A percentile compares a stretch with the other conserved stretches of the same genome.
Evolutionary conservation across 2,329 filamentous ascomycete genomes (phyloP).

Genomic region (Trichothecium sympodiale): DNA sequence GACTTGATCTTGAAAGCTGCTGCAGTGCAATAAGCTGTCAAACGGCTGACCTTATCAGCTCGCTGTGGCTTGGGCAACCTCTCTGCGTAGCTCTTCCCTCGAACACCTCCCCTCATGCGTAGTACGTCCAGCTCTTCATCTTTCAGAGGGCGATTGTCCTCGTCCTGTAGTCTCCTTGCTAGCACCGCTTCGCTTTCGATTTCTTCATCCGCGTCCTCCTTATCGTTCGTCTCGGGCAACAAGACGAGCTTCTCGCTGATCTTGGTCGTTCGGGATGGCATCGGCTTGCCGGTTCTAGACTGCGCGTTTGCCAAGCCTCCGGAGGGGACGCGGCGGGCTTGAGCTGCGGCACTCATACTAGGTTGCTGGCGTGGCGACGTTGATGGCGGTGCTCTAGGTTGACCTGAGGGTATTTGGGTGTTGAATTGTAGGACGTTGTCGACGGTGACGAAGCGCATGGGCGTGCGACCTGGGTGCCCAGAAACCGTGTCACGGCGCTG

Average conservation of each 20-base stretch:
- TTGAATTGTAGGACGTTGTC: slow-evolving; percentile 92
- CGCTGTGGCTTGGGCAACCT: slow-evolving; percentile 79
- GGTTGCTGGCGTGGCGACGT: slow-evolving; percentile 14
- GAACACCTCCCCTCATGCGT: slow-evolving; percentile 48
- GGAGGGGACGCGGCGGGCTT: slow-evolving; percentile 16
- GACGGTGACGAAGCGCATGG: slow-evolving; percentile 74
- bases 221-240: slow-evolving; percentile 66
- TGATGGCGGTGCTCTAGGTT: slow-evolving; percentile 60
- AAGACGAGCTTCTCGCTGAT: slow-evolving; percentile 95
- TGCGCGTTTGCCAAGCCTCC: slow-evolving; percentile 28
- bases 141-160: slow-evolving; percentile 52
- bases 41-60: slow-evolving; percentile 74
- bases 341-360: slow-evolving; percentile 7
- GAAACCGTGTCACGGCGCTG: slow-evolving; percentile 21
- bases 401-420: slow-evolving; percentile 89
- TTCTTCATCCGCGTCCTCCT: slow-evolving; percentile 49
- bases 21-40: slow-evolving; percentile 94
- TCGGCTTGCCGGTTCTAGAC: slow-evolving; percentile 39
- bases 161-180: slow-evolving; percentile 32
- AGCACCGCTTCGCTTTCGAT: slow-evolving; percentile 31
- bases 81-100: slow-evolving; percentile 87
- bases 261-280: slow-evolving; percentile 84
- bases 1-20: slow-evolving; percentile 84
- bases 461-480: slow-evolving; percentile 19
- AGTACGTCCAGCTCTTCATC: slow-evolving; percentile 59